A percentile compares a stretch with the other conserved stretches of the same genome.
Conservation (phyloP, 768 basidiomycete species). For the Podaxis sp. region DNA sequence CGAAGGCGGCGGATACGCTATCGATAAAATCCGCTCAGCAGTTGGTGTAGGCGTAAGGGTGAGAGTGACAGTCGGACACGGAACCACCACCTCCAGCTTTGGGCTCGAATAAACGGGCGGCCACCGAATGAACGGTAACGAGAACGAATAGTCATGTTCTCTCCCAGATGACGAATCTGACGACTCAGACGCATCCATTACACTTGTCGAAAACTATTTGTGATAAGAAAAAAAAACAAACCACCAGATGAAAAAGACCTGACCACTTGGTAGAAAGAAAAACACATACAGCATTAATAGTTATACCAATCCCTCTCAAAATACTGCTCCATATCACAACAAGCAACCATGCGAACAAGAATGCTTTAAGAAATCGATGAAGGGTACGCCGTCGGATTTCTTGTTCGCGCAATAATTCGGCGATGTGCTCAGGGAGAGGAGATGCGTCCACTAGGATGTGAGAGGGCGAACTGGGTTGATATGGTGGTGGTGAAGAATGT, state of each 20-base stretch:
- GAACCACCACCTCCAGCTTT: not conserved
- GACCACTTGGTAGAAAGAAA: not conserved
- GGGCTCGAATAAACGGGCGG: not conserved
- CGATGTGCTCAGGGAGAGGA: not conserved
- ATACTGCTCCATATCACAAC: conserved; percentile 23
- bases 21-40: conserved; percentile 1
- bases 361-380: conserved; percentile 21
- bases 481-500: not conserved
- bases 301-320: conserved; percentile 17
- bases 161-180: not conserved
- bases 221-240: no score
- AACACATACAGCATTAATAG: not conserved
- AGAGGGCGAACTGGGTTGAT: not conserved
- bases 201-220: no score
- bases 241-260: no score
- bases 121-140: conserved; percentile 1
- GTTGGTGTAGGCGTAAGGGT: not conserved
- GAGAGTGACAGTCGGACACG: not conserved
- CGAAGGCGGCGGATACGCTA: conserved; percentile 4
- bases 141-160: not conserved
- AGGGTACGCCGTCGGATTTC: conserved; percentile 4
- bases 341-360: conserved; percentile 20
- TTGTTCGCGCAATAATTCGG: not conserved
- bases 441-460: not conserved
- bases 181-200: no score